A percentile compares a stretch with the other conserved stretches of the same genome.
Evolutionary conservation across 73 alveolate genomes (phyloP).

Genomic region (Durusdinium trenchii): DNA sequence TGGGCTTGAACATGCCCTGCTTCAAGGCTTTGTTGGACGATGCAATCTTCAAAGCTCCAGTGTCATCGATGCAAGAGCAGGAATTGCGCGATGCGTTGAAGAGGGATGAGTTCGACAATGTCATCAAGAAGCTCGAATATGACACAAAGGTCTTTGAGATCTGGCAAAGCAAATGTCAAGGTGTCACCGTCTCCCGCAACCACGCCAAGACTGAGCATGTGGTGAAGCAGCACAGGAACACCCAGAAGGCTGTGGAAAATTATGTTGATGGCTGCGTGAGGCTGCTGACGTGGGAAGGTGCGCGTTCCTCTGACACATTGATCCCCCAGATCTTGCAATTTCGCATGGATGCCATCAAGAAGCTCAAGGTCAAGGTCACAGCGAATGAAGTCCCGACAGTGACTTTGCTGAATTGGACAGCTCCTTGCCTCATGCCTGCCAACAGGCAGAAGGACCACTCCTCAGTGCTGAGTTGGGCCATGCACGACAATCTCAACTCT

Average conservation of each 20-base stretch:
- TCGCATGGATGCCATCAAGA: background rate
- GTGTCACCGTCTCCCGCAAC: background rate
- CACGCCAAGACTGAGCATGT: background rate
- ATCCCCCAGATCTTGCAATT: background rate
- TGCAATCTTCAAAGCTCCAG: conserved; percentile 7
- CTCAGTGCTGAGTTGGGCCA: background rate
- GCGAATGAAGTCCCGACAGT: background rate
- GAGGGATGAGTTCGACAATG: conserved; percentile 8
- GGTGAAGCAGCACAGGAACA: background rate
- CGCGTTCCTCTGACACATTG: background rate
- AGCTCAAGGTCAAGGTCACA: background rate
- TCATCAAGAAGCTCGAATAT: background rate
- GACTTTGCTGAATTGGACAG: background rate
- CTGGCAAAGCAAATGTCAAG: conserved; percentile 13
- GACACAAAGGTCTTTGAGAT: background rate
- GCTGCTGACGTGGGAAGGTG: background rate
- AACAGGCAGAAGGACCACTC: background rate
- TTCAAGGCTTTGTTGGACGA: background rate
- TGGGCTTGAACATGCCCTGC: background rate
- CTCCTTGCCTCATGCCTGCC: background rate
- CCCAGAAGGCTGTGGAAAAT: background rate
- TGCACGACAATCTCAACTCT: background rate
- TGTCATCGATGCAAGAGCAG: background rate
- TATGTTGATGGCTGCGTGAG: background rate
- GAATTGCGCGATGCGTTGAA: background rate